phyloP scores from a whole-genome alignment of 768 basidiomycete genomes.

The Lactifluus rugatus region DNA sequence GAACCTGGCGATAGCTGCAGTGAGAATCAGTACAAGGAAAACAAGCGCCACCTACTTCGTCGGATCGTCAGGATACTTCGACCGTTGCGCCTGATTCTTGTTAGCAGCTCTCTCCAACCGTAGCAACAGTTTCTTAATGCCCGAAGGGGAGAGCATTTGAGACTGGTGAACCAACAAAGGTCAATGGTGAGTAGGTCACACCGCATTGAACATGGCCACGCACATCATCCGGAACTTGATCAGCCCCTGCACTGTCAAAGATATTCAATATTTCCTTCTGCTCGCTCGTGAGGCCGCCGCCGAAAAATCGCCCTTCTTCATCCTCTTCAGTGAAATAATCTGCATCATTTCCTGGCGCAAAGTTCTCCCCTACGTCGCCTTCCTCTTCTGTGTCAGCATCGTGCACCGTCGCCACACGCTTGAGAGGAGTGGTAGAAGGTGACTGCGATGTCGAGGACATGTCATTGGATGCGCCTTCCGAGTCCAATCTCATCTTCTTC shows the following conservation, averaged over 20 bases:
- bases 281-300: conserved; percentile 83
- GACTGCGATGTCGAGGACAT: background rate
- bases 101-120: conserved; percentile 82
- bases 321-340: conserved; percentile 90
- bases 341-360: conserved; percentile 80
- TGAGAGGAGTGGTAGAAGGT: conserved; percentile 24
- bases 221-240: conserved; percentile 60
- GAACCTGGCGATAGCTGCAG: conserved; percentile 49
- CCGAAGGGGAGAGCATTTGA: conserved; percentile 58
- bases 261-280: conserved; percentile 96
- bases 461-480: conserved; percentile 13
- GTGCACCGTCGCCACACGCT: conserved; percentile 45
- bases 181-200: background rate
- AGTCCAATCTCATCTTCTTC: conserved; percentile 64
- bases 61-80: conserved; percentile 90
- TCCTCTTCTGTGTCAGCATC: conserved; percentile 49
- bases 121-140: conserved; percentile 63
- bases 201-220: conserved; percentile 25
- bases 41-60: conserved; percentile 51
- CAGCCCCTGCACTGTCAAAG: conserved; percentile 67
- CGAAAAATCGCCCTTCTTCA: conserved; percentile 86
- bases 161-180: conserved; percentile 30
- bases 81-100: conserved; percentile 93
- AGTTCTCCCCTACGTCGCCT: conserved; percentile 31
- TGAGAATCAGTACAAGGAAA: conserved; percentile 1